Evolutionary conservation across 306 rosid species (phyloP), one percentile per base, ranked within the genome.

Genomic region (Alnus glutinosa): DNA sequence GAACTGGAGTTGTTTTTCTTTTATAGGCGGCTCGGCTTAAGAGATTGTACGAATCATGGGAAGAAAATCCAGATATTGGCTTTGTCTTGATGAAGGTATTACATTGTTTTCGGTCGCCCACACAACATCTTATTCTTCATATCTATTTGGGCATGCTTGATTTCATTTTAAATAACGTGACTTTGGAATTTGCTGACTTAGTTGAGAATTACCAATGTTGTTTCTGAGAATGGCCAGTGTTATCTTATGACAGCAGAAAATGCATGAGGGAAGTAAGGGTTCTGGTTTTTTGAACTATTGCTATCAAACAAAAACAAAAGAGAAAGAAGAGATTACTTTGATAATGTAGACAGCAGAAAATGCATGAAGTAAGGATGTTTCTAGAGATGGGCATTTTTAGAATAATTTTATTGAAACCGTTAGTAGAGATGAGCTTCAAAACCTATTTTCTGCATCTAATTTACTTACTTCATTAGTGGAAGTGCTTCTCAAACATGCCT

Each of bases 21-120:
- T 84, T 85, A 19, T 80, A 96, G 99, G 94, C 84, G 58, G 89
- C 89, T 63, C 88, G 96, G 71, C 81, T 93, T 72, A 96, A 87
- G 94, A 90, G 96, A 75, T 83, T 93, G 19, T 93, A 96, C 81
- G 96, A 92, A 83, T 96, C 98, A 34, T 93, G 98, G 98, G 97
- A 96, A 89, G 99, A 93, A 55, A 91, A 90, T 81, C 85, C 97
- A 9, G 89, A 87, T 77, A 91, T 96, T 81, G 97, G 97, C 64
- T 90, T 96, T 86, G 96, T 93, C 74, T 78, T 91, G 73, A 89
- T 93, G 98, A 96, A 93, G 99, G 98, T 93, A 87, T 72, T 30
- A n/a, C 32, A 4, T 79, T 48, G 44, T 5, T 84, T 79, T 62
- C 23, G 3, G 50, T 9, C 42, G n/a, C 48, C 13, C 70, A 4